Evolutionary conservation across 2,329 filamentous ascomycete genomes (phyloP).

Genomic region (Daldinia sp.): DNA sequence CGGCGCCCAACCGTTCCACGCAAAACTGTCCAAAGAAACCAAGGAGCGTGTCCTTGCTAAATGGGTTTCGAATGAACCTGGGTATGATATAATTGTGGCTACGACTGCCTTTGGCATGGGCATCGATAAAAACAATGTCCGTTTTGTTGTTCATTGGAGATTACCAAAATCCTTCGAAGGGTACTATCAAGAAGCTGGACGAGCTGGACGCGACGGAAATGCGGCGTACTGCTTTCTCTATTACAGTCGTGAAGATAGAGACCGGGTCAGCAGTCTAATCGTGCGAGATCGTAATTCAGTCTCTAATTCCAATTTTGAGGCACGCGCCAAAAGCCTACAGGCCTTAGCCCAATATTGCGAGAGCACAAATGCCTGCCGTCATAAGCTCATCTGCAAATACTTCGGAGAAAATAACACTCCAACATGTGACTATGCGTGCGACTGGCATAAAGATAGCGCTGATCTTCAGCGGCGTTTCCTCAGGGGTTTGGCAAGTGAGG

Average conservation of each 20-base stretch:
- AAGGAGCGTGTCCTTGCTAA: conserved; percentile 75
- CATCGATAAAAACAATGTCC: conserved; percentile 93
- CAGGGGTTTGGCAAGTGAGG: conserved; percentile 65
- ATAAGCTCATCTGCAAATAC: conserved; percentile 77
- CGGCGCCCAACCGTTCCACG: conserved; percentile 77
- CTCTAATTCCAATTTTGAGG: conserved; percentile 54
- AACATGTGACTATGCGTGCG: conserved; percentile 77
- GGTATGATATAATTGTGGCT: conserved; percentile 91
- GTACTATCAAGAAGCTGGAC: conserved; percentile 94
- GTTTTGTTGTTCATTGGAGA: conserved; percentile 95
- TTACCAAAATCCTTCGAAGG: conserved; percentile 94
- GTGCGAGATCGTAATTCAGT: conserved; percentile 53
- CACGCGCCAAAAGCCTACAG: conserved; percentile 69
- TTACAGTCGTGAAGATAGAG: conserved; percentile 86
- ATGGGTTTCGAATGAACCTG: conserved; percentile 76
- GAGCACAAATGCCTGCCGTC: conserved; percentile 74
- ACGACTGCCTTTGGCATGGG: conserved; percentile 98
- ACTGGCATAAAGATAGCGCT: conserved; percentile 75
- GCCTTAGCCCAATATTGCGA: conserved; percentile 85
- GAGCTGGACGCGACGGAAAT: conserved; percentile 88
- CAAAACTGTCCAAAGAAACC: conserved; percentile 70
- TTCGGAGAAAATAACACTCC: conserved; percentile 72
- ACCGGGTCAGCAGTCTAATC: conserved; percentile 71
- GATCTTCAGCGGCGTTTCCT: conserved; percentile 66
- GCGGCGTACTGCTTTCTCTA: conserved; percentile 89